A percentile compares a stretch with the other conserved stretches of the same genome.
These are phyloP conservation scores for Onygenales sp. DNA, from an alignment of 2,329 filamentous ascomycete species.

Conservation along the genomic window DNA sequence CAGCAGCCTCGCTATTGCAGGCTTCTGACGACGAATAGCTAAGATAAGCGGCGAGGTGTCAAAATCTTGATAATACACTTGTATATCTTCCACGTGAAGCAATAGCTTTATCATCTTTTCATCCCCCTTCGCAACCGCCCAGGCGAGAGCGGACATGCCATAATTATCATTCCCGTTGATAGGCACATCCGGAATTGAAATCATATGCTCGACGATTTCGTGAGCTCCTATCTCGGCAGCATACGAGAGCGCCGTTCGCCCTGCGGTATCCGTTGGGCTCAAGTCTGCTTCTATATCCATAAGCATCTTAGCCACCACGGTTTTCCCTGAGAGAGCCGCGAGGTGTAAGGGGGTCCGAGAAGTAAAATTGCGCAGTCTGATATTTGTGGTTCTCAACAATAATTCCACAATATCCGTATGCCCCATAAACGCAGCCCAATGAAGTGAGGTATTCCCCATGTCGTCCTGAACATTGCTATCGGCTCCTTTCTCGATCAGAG, in stretches of 20 bases:
- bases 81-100: too few relatives aligned
- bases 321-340: background rate
- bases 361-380: background rate
- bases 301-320: background rate
- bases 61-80: too few relatives aligned
- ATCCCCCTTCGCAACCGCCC: background rate
- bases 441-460: background rate
- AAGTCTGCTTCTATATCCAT: background rate
- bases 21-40: background rate
- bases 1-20: background rate
- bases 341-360: background rate
- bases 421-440: background rate
- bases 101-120: background rate
- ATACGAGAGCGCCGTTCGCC: background rate
- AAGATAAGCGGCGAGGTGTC: background rate
- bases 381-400: background rate
- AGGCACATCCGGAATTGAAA: background rate
- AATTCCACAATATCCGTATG: background rate
- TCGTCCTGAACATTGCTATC: conserved; percentile 3
- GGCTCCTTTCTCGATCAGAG: background rate
- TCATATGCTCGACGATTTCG: background rate
- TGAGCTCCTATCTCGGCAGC: background rate
- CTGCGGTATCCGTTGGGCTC: background rate
- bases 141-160: too few relatives aligned
- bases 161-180: background rate